Percentiles rank a stretch among this genome's conserved stretches.
Conservation (phyloP, 768 basidiomycete genomes). For the Boletus reticulatus region DNA sequence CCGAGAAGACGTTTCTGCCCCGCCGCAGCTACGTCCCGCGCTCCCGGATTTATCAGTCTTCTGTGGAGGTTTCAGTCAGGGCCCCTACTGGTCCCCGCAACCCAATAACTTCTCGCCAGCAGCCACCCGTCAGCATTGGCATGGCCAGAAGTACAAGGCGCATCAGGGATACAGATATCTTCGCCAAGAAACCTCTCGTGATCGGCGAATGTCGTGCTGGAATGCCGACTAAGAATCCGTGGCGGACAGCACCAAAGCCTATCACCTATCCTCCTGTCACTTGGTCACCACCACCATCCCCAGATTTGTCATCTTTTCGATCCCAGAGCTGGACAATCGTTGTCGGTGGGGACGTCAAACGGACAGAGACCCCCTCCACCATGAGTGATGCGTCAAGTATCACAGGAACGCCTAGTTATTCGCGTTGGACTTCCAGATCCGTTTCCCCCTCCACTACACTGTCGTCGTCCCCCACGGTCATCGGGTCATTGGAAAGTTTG, state of each 20-base stretch:
- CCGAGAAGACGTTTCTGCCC: background rate
- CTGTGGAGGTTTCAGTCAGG: no score
- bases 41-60: no score
- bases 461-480: background rate
- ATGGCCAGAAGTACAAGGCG: no score
- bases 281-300: background rate
- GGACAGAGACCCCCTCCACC: no score
- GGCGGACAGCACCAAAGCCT: background rate
- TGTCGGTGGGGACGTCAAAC: background rate
- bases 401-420: background rate
- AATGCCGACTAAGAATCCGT: background rate
- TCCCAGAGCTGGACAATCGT: slow-evolving; percentile 7
- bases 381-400: no score
- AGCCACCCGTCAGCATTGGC: no score
- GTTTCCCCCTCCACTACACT: background rate
- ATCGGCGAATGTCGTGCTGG: no score
- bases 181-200: no score
- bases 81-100: no score
- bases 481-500: background rate
- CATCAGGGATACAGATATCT: no score
- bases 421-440: background rate
- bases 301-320: slow-evolving; percentile 2
- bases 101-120: no score
- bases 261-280: background rate
- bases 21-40: no score